phyloP scores from a whole-genome alignment of 2,329 filamentous ascomycete species.

The Aspergillus glaucus region DNA sequence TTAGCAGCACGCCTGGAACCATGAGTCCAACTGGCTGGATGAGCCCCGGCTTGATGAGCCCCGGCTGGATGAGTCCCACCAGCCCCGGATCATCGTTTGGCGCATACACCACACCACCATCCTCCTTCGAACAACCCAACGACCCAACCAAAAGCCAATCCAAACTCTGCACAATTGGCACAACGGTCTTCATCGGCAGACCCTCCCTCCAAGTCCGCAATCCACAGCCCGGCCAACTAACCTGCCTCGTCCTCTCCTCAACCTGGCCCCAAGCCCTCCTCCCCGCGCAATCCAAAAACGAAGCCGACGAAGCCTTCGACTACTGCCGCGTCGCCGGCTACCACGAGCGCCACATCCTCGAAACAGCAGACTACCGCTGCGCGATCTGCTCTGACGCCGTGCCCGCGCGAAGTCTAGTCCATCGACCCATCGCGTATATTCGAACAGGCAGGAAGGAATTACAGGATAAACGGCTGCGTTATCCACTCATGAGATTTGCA shows the following conservation, averaged over 20 bases:
- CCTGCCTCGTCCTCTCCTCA: constrained; percentile 13
- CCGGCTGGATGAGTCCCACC: no score
- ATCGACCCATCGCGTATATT: constrained; percentile 14
- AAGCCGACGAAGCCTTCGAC: constrained; percentile 5
- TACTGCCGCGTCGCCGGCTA: constrained; percentile 13
- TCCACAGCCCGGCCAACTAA: constrained; percentile 7
- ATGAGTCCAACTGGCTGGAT: background rate
- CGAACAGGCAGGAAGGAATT: constrained; percentile 3
- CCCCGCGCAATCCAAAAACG: constrained; percentile 2
- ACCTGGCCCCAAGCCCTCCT: constrained; percentile 11
- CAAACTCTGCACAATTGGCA: constrained; percentile 4
- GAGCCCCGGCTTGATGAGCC: no score
- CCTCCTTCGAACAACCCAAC: background rate
- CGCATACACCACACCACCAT: background rate
- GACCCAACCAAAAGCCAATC: background rate
- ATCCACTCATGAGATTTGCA: constrained; percentile 10
- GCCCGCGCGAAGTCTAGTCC: constrained; percentile 11
- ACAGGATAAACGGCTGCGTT: constrained; percentile 3
- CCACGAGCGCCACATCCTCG: constrained; percentile 14
- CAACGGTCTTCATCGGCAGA: constrained; percentile 11
- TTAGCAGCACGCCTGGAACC: background rate
- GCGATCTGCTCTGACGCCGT: constrained; percentile 12
- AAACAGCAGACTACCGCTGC: constrained; percentile 13
- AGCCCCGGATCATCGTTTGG: no score
- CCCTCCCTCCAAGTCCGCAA: constrained; percentile 9